A percentile compares a stretch with the other conserved stretches of the same genome.
Conservation (phyloP, 106 monocot species). For the Dioscorea zingiberensis region DNA sequence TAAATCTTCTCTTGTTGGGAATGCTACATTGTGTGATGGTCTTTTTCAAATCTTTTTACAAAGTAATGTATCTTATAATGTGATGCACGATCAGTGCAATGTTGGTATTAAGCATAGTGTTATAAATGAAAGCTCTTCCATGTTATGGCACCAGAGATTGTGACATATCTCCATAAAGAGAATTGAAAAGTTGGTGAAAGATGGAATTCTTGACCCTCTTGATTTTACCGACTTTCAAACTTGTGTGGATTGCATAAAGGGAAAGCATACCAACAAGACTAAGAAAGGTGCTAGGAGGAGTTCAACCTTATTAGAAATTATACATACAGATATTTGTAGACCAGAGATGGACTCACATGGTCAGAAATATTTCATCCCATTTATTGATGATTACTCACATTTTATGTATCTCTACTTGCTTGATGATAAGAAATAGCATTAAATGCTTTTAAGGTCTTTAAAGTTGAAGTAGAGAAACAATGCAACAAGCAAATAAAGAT, state of each 20-base stretch:
- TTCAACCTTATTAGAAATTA: not conserved
- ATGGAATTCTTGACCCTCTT: not conserved
- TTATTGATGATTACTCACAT: constrained; percentile 3
- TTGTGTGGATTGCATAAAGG: constrained; percentile 13
- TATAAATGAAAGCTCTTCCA: constrained; percentile 2
- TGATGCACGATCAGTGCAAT: constrained; percentile 1
- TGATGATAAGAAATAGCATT: not conserved
- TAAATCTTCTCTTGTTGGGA: constrained; percentile 2
- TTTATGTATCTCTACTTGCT: constrained; percentile 1
- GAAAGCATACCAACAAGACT: constrained; percentile 7
- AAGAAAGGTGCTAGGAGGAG: constrained; percentile 1
- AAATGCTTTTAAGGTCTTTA: not conserved
- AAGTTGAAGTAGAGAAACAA: constrained; percentile 1
- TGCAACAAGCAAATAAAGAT: not conserved
- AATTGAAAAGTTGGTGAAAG: constrained; percentile 2
- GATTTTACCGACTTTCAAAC: constrained; percentile 4
- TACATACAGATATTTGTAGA: not conserved
- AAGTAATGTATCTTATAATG: not conserved
- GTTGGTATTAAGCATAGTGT: not conserved
- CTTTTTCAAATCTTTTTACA: not conserved
- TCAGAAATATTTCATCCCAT: not conserved
- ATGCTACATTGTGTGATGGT: not conserved
- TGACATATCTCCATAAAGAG: constrained; percentile 6
- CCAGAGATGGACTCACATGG: too few relatives aligned
- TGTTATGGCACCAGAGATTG: not conserved